Base-by-base conservation (phyloP, 2,329 filamentous ascomycete genomes). In the Alternaria triticimaculans region DNA sequence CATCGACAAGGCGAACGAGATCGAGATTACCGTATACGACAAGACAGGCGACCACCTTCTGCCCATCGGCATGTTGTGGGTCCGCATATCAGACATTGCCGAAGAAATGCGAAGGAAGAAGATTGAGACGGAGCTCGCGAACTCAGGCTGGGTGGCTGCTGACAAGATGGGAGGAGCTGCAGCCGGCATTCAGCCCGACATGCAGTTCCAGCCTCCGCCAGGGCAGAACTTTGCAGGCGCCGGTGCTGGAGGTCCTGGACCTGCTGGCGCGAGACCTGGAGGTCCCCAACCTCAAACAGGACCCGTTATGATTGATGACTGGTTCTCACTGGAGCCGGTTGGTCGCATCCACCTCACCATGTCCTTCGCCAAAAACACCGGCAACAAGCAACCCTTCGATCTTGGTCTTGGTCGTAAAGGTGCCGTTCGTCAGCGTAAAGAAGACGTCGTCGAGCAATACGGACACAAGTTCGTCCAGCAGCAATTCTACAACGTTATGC, bases 401-500 rank as follows among this genome's bases (percentile, higher is more conserved):
- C 87, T 95, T 62, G 96, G 96, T 76, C 89, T 99, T 68, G 93
- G 93, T 68, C 92, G 96, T 78, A 97, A 97, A 83, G 96, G 95
- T 76, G 96, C 96, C 68, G 94, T 99, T 71, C 93, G 96, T 71
- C 95, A 99, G 82, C 93, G 93, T 77, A 99, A 99, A 84, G 96
- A 99, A 81, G 94, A 98, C 76, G 91, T 99, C 5, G 93, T 97
- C 83, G 96, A 99, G 83, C 97, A 97, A 86, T 97, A 97, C 79
- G 96, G 96, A 53, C 96, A 99, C 89, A 99, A 98, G 83, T 99
- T 99, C 78, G 91, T 98, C 60, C 92, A 96, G 76, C 94, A 97
- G 80, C 96, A 97, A 80, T 99, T 99, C 82, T 99, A 98, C 89
- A 99, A 98, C 86, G 97, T 99, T 78, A 99, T 99, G 96, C 95